Base-by-base conservation (phyloP, 768 basidiomycete genomes). In the Chlorophyllum brunneum region DNA sequence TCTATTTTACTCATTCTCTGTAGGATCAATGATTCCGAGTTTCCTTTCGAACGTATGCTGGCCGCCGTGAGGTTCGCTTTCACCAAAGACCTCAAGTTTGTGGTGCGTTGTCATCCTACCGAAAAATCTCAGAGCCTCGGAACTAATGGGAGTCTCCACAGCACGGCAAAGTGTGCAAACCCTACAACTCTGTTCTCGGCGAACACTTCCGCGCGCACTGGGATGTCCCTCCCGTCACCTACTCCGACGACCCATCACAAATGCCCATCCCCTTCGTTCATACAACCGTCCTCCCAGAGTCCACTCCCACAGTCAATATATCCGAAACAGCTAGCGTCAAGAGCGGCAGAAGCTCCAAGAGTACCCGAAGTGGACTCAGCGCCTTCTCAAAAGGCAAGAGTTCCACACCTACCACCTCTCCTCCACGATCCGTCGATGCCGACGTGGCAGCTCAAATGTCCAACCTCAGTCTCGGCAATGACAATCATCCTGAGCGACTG, bases 41-140 rank as follows among this genome's bases (percentile, higher is more conserved):
- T 95, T 65, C 85, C 92, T n/a, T 85, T 99, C 58, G 88, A 94
- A 58, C 83, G 95, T 36, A 95, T 98, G 87, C 72, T 98, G n/a
- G 87, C 93, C 34, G 88, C 91, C 4, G 65, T 98, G 36, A 79
- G 94, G 34, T 98, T 92, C 63, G 72, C 84, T 5, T 92, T 95
- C 66, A 88, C 91, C 43, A 97, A 97, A 65, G 93, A 98, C 61
- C 85, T 97, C 66, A 95, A 94, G 72, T 93, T 91, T 63, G 73
- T 95, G 43, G 91, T 90, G 59, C 61, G 86, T 78, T 15, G 29
- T 34, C 4, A 1, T n/a, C 13, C 44, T 18, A 39, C n/a, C 42
- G 27, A 26, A 16, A 51, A 42, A 48, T 57, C 39, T 54, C 13
- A 39, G n/a, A 18, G 2, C 6, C 31, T 36, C 20, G 45, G 24